Base-by-base conservation (phyloP, 2,329 filamentous ascomycete species). In the Laburnicola sp. region DNA sequence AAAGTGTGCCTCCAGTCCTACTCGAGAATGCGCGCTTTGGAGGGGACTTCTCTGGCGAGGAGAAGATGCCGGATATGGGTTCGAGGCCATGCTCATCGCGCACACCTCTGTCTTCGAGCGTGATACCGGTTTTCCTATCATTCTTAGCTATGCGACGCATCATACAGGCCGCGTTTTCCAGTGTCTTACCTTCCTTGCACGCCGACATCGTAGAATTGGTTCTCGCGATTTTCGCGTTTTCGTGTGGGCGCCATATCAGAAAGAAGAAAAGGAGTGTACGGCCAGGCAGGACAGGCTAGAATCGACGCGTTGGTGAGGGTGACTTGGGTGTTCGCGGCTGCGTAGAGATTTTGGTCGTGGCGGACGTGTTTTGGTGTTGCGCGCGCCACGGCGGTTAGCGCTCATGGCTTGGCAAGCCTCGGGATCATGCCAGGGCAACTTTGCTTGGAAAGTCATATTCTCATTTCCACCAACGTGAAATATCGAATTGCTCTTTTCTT, bases 41-140 rank as follows among this genome's bases (percentile, higher is more conserved):
- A n/a, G 79, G 81, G 47, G 73, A 75, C 64, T 86, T 88, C 59
- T 84, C 82, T 10, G 92, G 91, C 21, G 92, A 96, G 6, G 92
- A 97, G 73, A 96, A 96, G 59, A 97, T 84, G 60, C 85, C 84
- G 31, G 93, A 89, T 51, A 96, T 82, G 31, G 89, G 87, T 70
- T 97, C 91, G 78, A 99, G 86, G 72, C 93, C 94, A 80, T 96
- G 80, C 71, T 95, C 91, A 75, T 97, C 93, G 75, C 91, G 88
- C 54, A 86, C 79, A 45, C 90, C 90, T 48, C 80, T 85, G 65
- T 96, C 90, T 64, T 85, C 84, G 28, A 97, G 75, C 1, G 85
- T 88, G 25, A 96, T 82, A 38, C 94, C 94, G 0, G 94, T 99
- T 81, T 96, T 95, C 62, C 93, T 97, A 62, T 43, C 23, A 22